These are phyloP conservation scores for Yarrowia sp. DNA, from an alignment of 805 yeast species.

Conservation along the genomic window DNA sequence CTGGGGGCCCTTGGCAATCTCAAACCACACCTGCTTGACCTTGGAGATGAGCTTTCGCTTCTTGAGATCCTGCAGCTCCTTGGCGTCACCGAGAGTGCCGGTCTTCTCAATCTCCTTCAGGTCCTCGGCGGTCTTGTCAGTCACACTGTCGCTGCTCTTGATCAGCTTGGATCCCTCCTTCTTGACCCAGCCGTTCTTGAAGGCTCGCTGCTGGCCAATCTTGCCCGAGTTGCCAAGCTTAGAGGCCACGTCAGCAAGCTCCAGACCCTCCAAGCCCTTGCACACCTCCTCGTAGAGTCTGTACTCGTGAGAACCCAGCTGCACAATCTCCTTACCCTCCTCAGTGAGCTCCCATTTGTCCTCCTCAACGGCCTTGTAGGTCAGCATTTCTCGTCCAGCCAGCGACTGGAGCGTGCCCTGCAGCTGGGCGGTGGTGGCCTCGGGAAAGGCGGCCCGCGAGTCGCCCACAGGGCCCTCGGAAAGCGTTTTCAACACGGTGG, in stretches of 20 bases:
- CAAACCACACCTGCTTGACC: constrained; percentile 76
- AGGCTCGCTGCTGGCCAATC: constrained; percentile 96
- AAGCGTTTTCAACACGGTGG: constrained; percentile 65
- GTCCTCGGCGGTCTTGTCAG: constrained; percentile 70
- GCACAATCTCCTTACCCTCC: constrained; percentile 82
- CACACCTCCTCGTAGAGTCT: constrained; percentile 76
- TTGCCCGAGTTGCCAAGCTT: constrained; percentile 81
- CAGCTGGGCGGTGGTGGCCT: constrained; percentile 49
- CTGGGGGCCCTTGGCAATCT: constrained; percentile 79
- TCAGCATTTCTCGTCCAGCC: constrained; percentile 81
- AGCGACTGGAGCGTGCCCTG: constrained; percentile 85
- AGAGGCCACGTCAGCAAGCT: constrained; percentile 68
- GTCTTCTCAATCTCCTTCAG: constrained; percentile 63
- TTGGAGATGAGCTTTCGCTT: constrained; percentile 85
- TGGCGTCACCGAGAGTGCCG: constrained; percentile 65
- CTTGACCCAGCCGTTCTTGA: constrained; percentile 94
- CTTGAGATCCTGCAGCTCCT: constrained; percentile 82
- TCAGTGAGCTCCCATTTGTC: constrained; percentile 76
- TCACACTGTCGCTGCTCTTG: constrained; percentile 60
- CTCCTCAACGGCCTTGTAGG: constrained; percentile 72
- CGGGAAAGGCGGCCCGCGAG: constrained; percentile 72
- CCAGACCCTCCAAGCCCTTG: constrained; percentile 76
- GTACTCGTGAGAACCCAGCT: constrained; percentile 88
- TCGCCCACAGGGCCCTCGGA: constrained; percentile 69
- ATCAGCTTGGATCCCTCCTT: constrained; percentile 85